Conservation (phyloP, 768 basidiomycete species). For the Tricholoma bakamatsutake region DNA sequence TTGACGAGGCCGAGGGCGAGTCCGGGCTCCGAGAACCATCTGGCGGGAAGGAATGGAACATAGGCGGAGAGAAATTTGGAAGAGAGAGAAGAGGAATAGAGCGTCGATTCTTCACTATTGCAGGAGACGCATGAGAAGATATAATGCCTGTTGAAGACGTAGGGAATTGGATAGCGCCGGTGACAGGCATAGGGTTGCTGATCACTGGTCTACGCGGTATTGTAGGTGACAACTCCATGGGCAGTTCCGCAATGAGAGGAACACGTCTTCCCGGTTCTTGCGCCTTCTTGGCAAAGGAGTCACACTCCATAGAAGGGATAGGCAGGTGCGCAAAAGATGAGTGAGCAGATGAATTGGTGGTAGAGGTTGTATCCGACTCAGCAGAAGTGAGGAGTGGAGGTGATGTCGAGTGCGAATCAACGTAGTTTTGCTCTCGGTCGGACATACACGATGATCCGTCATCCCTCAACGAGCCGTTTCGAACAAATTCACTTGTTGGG, state of each 20-base stretch:
- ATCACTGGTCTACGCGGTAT: conserved; percentile 21
- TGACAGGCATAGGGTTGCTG: conserved; percentile 25
- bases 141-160: conserved; percentile 22
- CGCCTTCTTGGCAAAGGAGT: conserved; percentile 16
- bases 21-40: conserved; percentile 13
- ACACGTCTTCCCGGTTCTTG: conserved; percentile 16
- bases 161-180: conserved; percentile 42
- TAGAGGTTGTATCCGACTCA: conserved; percentile 52
- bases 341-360: conserved; percentile 40
- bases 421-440: conserved; percentile 14
- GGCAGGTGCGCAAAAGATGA: conserved; percentile 34
- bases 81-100: conserved; percentile 37
- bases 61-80: conserved; percentile 25
- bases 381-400: conserved; percentile 51
- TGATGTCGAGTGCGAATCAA: conserved; percentile 20
- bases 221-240: conserved; percentile 16
- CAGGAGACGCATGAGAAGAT: conserved; percentile 3
- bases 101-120: conserved; percentile 27
- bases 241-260: conserved; percentile 25
- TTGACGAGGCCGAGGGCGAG: conserved; percentile 28
- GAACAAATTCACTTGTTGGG: conserved; percentile 1
- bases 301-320: conserved; percentile 19
- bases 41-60: conserved; percentile 10
- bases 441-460: conserved; percentile 25
- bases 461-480: conserved; percentile 11